Percentiles rank a stretch among this genome's conserved stretches.
Evolutionary conservation across 73 alveolate genomes (phyloP).

Genomic region (Paramecium pentaurelia): DNA sequence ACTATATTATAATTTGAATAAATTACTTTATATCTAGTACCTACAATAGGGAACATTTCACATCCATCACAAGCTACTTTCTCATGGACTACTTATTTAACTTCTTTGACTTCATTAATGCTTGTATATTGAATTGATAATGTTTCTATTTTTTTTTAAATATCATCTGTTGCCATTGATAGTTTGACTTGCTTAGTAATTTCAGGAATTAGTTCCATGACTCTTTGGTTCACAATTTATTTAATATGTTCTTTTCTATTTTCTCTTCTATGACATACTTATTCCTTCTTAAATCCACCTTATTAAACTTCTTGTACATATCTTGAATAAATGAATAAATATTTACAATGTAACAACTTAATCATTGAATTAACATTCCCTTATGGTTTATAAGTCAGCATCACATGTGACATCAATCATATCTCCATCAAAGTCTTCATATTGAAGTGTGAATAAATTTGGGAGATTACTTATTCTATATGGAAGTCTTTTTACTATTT

Average conservation of each 20-base stretch:
- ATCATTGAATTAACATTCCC: background rate
- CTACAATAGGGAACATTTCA: constrained; percentile 75
- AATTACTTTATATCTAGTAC: constrained; percentile 74
- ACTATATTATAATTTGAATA: constrained; percentile 21
- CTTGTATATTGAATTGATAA: background rate
- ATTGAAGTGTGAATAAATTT: background rate
- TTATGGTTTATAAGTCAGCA: background rate
- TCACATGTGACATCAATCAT: constrained; percentile 45
- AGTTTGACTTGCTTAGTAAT: background rate
- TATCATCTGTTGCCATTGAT: background rate
- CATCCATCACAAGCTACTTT: constrained; percentile 84
- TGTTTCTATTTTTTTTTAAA: background rate
- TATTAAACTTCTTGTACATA: background rate
- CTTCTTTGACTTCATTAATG: background rate
- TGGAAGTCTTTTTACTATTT: background rate
- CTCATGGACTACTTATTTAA: constrained; percentile 63
- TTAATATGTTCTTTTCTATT: constrained; percentile 3
- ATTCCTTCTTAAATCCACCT: background rate
- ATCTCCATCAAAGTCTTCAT: constrained; percentile 40
- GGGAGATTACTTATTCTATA: background rate
- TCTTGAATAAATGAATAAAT: background rate
- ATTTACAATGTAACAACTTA: background rate
- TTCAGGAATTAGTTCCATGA: background rate
- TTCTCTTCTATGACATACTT: background rate
- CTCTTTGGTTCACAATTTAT: background rate